Percentiles rank a stretch among this genome's conserved stretches.
phyloP scores from a whole-genome alignment of 768 basidiomycete species.

The Tylopilus felleus region DNA sequence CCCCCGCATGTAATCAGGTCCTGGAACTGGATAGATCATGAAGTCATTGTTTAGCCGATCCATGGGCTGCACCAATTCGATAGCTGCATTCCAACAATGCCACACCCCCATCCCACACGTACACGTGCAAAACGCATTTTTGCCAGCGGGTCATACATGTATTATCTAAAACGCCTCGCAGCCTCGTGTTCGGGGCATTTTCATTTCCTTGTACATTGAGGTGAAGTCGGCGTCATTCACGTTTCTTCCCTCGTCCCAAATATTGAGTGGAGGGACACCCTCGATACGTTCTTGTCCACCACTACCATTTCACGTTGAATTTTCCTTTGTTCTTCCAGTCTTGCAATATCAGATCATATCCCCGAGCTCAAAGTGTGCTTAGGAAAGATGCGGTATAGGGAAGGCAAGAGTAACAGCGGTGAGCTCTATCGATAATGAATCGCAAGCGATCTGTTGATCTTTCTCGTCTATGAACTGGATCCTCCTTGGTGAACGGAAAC shows the following conservation, averaged over 20 bases:
- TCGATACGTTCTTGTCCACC: neutral
- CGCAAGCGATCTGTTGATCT: slow-evolving; percentile 14
- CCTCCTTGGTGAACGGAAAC: neutral
- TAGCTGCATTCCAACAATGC: neutral
- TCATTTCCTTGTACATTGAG: slow-evolving; percentile 7
- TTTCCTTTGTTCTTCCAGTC: neutral
- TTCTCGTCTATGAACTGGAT: slow-evolving; percentile 9
- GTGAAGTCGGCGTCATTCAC: neutral
- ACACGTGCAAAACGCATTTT: slow-evolving; percentile 26
- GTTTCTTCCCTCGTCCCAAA: neutral
- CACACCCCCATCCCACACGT: slow-evolving; percentile 4
- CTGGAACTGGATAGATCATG: neutral
- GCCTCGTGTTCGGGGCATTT: slow-evolving; percentile 29
- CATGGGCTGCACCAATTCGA: slow-evolving; percentile 12
- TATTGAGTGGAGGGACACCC: neutral
- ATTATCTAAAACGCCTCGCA: slow-evolving; percentile 27
- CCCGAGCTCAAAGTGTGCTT: neutral
- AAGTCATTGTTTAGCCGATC: neutral
- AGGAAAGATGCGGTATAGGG: slow-evolving; percentile 23
- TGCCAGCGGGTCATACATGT: slow-evolving; percentile 16
- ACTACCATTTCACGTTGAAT: neutral
- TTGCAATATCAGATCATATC: neutral
- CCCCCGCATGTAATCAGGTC: neutral
- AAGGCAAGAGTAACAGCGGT: slow-evolving; percentile 30
- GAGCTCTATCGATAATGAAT: slow-evolving; percentile 9